Conservation (phyloP, 352 stramenopile genomes). For the Pythium phragmitis region DNA sequence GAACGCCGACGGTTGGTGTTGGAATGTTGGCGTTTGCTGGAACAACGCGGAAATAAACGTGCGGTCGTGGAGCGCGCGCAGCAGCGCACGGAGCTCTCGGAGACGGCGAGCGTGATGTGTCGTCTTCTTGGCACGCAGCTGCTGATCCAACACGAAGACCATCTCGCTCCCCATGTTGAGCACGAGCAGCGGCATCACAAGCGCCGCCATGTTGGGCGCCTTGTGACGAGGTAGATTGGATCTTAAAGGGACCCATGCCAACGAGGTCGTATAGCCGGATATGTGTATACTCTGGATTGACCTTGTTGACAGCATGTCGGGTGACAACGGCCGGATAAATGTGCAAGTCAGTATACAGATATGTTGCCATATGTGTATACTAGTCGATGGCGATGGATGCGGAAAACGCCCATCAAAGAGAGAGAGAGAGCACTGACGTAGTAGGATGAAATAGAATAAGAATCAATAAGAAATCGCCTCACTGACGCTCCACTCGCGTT, state of each 20-base stretch:
- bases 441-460: too few species aligned
- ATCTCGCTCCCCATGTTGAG: constrained; percentile 93
- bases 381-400: too few species aligned
- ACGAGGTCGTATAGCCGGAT: constrained; percentile 6
- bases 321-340: too few species aligned
- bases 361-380: too few species aligned
- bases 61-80: constrained; percentile 89
- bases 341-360: too few species aligned
- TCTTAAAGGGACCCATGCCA: neutral
- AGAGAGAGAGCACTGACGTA: too few species aligned
- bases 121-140: constrained; percentile 87
- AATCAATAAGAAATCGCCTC: too few species aligned
- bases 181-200: constrained; percentile 90
- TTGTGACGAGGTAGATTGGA: neutral
- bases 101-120: constrained; percentile 81
- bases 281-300: neutral
- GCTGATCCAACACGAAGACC: constrained; percentile 90
- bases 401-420: too few species aligned
- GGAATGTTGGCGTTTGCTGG: constrained; percentile 34
- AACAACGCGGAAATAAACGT: constrained; percentile 90
- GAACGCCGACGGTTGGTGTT: constrained; percentile 80
- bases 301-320: neutral
- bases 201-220: constrained; percentile 40
- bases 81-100: constrained; percentile 87
- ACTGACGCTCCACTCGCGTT: too few species aligned